Percentiles rank a stretch among this genome's conserved stretches.
phyloP scores from a whole-genome alignment of 345 rosid species.

The Turnera subulata region DNA sequence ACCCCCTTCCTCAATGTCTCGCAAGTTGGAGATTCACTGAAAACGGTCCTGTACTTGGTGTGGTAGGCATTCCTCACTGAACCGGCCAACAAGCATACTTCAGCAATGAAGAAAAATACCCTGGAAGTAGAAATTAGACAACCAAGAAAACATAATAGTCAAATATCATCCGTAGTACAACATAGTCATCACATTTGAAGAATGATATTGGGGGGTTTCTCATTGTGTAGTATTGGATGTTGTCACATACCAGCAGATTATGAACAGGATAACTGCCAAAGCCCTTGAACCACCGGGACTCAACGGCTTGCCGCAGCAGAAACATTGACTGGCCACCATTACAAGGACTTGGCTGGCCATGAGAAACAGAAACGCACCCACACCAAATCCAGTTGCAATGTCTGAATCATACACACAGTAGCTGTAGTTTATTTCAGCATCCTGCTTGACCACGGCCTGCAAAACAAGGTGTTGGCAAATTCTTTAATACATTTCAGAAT shows the following conservation, averaged over 20 bases:
- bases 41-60: constrained; percentile 71
- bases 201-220: too few relatives aligned
- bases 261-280: constrained; percentile 52
- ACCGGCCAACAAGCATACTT: constrained; percentile 79
- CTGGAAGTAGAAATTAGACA: constrained; percentile 30
- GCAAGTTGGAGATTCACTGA: constrained; percentile 63
- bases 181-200: too few relatives aligned
- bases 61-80: constrained; percentile 87
- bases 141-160: not conserved
- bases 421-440: constrained; percentile 42
- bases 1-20: constrained; percentile 83
- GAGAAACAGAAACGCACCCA: constrained; percentile 79
- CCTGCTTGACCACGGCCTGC: constrained; percentile 58
- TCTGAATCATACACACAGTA: constrained; percentile 83
- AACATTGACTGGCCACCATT: constrained; percentile 79
- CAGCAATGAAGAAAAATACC: constrained; percentile 74
- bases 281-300: constrained; percentile 88
- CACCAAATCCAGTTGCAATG: constrained; percentile 80
- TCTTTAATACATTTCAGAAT: not conserved
- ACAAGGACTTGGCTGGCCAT: constrained; percentile 63
- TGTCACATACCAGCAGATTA: not conserved
- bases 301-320: constrained; percentile 88
- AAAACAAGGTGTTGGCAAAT: constrained; percentile 9
- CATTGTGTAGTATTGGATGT: not conserved
- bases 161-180: too few relatives aligned